A percentile compares a stretch with the other conserved stretches of the same genome.
These are phyloP conservation scores for Cercospora sesami DNA, from an alignment of 2,329 filamentous ascomycete genomes.

Conservation along the genomic window DNA sequence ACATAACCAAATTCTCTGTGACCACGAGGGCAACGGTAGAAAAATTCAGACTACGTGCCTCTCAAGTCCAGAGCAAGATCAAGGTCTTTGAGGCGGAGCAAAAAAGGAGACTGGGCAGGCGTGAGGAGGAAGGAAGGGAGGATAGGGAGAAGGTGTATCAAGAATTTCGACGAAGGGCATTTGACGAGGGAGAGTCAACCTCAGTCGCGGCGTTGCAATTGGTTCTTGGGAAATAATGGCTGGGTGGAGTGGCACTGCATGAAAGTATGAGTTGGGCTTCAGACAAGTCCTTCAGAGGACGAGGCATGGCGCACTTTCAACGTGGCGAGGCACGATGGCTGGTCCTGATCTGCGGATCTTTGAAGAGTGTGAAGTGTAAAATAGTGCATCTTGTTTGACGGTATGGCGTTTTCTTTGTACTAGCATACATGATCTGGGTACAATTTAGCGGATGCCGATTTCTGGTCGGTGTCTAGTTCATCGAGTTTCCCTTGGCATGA, in stretches of 20 bases:
- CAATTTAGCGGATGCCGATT: not conserved
- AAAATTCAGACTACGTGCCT: not conserved
- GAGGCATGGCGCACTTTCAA: not conserved
- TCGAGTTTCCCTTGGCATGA: not conserved
- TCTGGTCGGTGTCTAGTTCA: not conserved
- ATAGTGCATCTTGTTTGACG: not conserved
- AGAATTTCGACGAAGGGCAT: not conserved
- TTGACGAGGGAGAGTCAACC: not conserved
- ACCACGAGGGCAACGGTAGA: not conserved
- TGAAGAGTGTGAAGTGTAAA: not conserved
- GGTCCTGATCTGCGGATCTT: not conserved
- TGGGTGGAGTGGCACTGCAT: not conserved
- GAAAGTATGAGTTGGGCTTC: not conserved
- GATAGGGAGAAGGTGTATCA: not conserved
- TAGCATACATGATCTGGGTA: not conserved
- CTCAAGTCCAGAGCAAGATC: not conserved
- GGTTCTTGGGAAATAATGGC: not conserved
- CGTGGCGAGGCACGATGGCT: not conserved
- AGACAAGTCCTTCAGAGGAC: not conserved
- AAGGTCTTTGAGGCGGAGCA: not conserved
- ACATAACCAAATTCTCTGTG: not conserved
- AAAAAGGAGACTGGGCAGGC: not conserved
- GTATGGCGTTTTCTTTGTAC: not conserved
- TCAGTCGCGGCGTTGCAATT: not conserved
- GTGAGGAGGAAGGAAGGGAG: not conserved